Evolutionary conservation across 2,329 filamentous ascomycete genomes (phyloP).

Genomic region (Raffaelea arxii): DNA sequence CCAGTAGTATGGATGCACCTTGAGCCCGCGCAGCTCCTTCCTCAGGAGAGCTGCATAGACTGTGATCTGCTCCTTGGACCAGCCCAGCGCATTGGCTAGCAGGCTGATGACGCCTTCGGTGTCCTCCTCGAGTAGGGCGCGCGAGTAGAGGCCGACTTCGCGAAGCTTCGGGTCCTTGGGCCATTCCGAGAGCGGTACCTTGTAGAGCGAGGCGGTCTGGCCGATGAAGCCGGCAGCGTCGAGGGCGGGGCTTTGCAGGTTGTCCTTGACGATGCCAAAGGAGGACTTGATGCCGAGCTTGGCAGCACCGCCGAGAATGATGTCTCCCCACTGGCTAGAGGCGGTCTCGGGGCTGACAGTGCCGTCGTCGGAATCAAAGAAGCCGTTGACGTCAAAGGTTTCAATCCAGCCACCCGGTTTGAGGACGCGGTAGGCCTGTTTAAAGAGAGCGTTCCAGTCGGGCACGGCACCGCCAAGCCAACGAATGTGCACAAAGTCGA

Average conservation of each 20-base stretch:
- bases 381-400: slow-evolving; percentile 33
- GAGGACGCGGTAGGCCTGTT: slow-evolving; percentile 32
- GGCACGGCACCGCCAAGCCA: slow-evolving; percentile 33
- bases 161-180: slow-evolving; percentile 20
- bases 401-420: slow-evolving; percentile 43
- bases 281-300: slow-evolving; percentile 2
- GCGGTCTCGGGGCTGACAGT: slow-evolving; percentile 24
- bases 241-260: slow-evolving; percentile 1
- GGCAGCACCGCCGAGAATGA: slow-evolving; percentile 4
- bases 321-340: slow-evolving; percentile 28
- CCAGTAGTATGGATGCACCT: slow-evolving; percentile 9
- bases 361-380: slow-evolving; percentile 32
- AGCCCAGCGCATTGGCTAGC: slow-evolving; percentile 10
- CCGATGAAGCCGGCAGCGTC: slow-evolving; percentile 29
- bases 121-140: slow-evolving; percentile 8
- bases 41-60: slow-evolving; percentile 11
- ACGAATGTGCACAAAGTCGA: slow-evolving; percentile 41
- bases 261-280: slow-evolving; percentile 2
- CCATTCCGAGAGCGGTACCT: slow-evolving; percentile 22
- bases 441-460: slow-evolving; percentile 28
- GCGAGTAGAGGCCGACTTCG: slow-evolving; percentile 15
- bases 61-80: slow-evolving; percentile 9
- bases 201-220: slow-evolving; percentile 13
- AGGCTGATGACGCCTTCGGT: slow-evolving; percentile 10
- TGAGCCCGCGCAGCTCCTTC: slow-evolving; percentile 9